Evolutionary conservation across 257 asterid genomes (phyloP).

Genomic region (Leonotis leonurus): DNA sequence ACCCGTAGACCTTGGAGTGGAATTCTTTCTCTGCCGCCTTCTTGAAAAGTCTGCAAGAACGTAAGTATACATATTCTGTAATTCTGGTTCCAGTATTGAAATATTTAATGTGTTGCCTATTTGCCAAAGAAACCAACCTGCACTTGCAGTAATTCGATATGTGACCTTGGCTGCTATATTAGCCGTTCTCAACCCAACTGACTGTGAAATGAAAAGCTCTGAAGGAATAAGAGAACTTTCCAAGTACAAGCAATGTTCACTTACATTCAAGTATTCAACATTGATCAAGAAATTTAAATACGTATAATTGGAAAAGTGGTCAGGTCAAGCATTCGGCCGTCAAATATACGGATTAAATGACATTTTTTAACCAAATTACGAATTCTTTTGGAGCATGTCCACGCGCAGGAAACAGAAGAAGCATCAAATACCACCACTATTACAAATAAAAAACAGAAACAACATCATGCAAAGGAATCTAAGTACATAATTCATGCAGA

Average conservation of each 20-base stretch:
- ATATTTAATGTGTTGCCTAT: not conserved
- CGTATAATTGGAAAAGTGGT: not conserved
- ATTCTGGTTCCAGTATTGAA: not conserved
- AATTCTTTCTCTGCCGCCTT: conserved; percentile 47
- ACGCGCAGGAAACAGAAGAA: not conserved
- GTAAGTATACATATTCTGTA: conserved; percentile 1
- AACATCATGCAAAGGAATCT: not conserved
- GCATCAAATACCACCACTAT: not conserved
- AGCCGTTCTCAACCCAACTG: conserved; percentile 37
- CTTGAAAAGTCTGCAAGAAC: conserved; percentile 59
- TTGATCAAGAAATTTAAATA: not conserved
- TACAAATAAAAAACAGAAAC: not conserved
- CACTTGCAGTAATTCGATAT: conserved; percentile 55
- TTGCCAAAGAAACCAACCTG: conserved; percentile 49
- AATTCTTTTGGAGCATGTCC: not conserved
- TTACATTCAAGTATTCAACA: not conserved
- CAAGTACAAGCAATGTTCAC: not conserved
- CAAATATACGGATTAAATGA: not conserved
- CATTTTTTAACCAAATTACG: not conserved
- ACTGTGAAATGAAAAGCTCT: conserved; percentile 42
- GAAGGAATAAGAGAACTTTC: not conserved
- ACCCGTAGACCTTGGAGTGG: conserved; percentile 45
- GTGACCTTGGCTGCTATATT: conserved; percentile 26
- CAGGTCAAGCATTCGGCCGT: not conserved
- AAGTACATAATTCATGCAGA: not conserved